Base-by-base conservation (phyloP, 257 asterid species). In the Eucommia ulmoides region DNA sequence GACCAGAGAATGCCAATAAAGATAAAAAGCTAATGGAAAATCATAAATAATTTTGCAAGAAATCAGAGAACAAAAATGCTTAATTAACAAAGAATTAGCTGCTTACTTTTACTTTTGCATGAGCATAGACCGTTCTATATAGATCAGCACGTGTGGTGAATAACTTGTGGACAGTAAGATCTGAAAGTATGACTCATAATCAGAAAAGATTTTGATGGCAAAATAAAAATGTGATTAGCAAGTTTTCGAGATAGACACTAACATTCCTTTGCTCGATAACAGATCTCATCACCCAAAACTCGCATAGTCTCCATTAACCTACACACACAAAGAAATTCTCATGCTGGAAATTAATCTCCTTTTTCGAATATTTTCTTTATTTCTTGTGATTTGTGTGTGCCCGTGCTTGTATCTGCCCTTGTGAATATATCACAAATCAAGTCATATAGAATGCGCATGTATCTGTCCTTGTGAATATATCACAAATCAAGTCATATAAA, bases 301-400 rank as follows among this genome's bases (percentile, higher is more conserved):
- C 94, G 69, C 96, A 89, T 89, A 41, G 76, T 80, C 66, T 85
- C 94, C 93, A 80, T 80, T 66, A 89, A 67, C 80, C 96, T 83
- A 66, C 57, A 57, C 50, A 35, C 56, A 55, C 1, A 33, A 68
- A 60, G 25, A 41, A 52, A 62, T 29, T 3, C 8, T 19, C 25
- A 16, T 44, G 49, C 35, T 22, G 59, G 23, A 56, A 59, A 45
- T 15, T 22, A 11, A 19, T 53, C 48, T 35, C 20, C 45, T 19
- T 19, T 29, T 29, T 25, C 42, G 48, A n/a, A 52, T 12, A 45
- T 11, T 20, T 62, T 22, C 33, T 15, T 42, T 38, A 17, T 9
- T 29, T 7, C 45, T 10, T 18, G 12, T 38, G 45, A 19, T 38
- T 38, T 38, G 17, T 5, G n/a, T 38, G n/a, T 1, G 3, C 45